Evolutionary conservation across 257 asterid species (phyloP).

Genomic region (Ophiorrhiza pumila): DNA sequence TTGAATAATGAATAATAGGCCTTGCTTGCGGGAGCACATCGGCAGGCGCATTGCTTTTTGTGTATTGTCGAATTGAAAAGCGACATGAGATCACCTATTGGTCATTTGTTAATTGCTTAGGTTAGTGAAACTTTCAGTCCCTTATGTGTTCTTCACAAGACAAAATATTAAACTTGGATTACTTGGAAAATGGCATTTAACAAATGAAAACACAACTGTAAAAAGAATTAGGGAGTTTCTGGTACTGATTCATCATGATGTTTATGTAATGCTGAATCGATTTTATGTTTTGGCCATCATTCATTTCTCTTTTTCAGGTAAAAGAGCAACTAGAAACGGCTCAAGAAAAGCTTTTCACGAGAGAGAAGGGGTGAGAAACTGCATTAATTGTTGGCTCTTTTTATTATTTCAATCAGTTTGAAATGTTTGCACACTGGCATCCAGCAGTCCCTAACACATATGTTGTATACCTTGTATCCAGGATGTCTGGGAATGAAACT

Average conservation of each 20-base stretch:
- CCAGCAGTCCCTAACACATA: conserved; percentile 4
- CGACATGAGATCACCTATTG: not conserved
- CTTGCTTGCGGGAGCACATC: not conserved
- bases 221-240: not conserved
- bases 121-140: not conserved
- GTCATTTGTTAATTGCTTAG: not conserved
- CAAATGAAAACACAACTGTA: not conserved
- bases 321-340: conserved; percentile 37
- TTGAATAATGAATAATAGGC: not conserved
- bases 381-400: not conserved
- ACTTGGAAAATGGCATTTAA: not conserved
- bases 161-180: not conserved
- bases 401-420: not conserved
- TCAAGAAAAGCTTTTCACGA: conserved; percentile 15
- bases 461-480: conserved; percentile 15
- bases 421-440: not conserved
- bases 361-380: conserved; percentile 34
- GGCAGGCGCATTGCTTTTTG: too few species aligned
- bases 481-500: conserved; percentile 27
- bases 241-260: not conserved
- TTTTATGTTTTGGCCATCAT: not conserved
- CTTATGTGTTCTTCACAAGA: not conserved
- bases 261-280: not conserved
- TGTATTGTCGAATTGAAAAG: too few species aligned
- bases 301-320: conserved; percentile 34